Base-by-base conservation (phyloP, 305 asterid species). In the Salvia sclarea region DNA sequence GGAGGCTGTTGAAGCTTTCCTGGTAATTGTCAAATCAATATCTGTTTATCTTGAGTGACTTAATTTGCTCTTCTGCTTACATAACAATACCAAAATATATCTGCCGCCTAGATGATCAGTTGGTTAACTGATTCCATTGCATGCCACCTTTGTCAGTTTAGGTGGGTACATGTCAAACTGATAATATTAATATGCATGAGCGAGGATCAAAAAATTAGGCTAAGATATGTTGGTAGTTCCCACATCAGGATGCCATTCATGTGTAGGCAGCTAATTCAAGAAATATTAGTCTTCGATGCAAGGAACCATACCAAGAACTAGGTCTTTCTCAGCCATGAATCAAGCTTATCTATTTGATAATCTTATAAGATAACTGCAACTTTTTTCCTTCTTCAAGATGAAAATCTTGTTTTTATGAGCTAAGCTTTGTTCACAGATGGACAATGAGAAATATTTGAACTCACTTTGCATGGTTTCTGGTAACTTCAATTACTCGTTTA, bases 1-100 rank as follows among this genome's bases (percentile, higher is more conserved):
- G 84, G 99, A 95, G 84, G 99, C 99, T 57, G 89, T 84, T 49
- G 99, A 95, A 62, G 81, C 96, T 20, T 95, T 89, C 80, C 78
- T 95, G 95, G 99, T 95, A 95, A n/a, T 85, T 67, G 24, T 58
- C 70, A 30, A 63, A 40, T 68, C 52, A 17, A 20, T 18, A 49
- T 33, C 52, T 4, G 20, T 55, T 44, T 44, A 20, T 62, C 53
- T 56, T 31, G 48, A 22, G 40, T 16, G 45, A 14, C 54, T 14
- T 24, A 4, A 55, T 43, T 52, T 72, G 13, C 30, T 72, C 16
- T 55, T 57, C 18, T 61, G 5, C 21, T 49, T 10, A 28, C 61
- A 38, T 49, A 60, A 50, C 59, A 69, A 55, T 70, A 38, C 48
- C 9, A n/a, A 43, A n/a, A 58, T 43, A 20, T 18, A 8, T 56